Conservation (phyloP, 768 basidiomycete genomes). For the Kwoniella bestiolae region DNA sequence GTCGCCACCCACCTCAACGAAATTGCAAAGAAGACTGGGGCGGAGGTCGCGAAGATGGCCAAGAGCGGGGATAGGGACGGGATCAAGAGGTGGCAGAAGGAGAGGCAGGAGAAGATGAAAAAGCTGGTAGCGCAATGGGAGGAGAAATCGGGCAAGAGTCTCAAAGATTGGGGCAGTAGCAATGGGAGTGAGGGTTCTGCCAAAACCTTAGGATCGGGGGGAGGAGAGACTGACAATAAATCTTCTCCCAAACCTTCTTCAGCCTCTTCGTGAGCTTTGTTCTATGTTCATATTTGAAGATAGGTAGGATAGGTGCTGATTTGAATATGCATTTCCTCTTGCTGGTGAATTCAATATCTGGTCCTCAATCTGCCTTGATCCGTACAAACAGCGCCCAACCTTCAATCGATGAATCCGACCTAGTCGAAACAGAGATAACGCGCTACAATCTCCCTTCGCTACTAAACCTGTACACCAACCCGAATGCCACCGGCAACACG, state of each 20-base stretch:
- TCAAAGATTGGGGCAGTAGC: not conserved
- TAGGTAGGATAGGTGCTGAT: not conserved
- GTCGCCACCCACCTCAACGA: not conserved
- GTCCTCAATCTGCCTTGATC: no score
- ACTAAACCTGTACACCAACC: not conserved
- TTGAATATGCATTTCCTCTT: not conserved
- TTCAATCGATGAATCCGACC: not conserved
- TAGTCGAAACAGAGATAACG: not conserved
- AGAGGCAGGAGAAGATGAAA: not conserved
- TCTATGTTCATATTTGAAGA: not conserved
- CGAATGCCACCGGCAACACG: not conserved
- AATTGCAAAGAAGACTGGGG: not conserved
- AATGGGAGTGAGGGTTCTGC: not conserved
- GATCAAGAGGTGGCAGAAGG: not conserved
- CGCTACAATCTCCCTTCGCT: not conserved
- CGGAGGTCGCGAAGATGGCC: not conserved
- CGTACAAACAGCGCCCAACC: not conserved
- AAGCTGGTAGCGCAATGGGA: not conserved
- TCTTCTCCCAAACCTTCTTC: no score
- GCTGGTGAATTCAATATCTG: not conserved
- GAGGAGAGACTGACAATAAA: not conserved
- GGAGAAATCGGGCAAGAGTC: not conserved
- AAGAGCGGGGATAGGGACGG: not conserved
- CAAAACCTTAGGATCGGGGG: not conserved
- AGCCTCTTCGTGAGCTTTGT: not conserved